phyloP scores from a whole-genome alignment of 352 stramenopile genomes.

The Globisporangium spinosum region DNA sequence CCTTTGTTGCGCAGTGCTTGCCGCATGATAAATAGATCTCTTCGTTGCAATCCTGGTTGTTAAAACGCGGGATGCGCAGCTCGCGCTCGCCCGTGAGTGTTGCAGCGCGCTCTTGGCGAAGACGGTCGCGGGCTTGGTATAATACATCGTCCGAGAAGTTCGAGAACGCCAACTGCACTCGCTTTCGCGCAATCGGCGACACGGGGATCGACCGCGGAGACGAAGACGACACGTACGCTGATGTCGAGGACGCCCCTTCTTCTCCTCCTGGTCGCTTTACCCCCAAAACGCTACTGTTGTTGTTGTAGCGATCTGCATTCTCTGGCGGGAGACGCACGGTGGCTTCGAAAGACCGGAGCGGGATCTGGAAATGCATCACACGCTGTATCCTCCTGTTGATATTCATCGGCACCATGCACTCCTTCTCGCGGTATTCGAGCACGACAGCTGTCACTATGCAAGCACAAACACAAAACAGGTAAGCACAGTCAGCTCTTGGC shows the following conservation, averaged over 20 bases:
- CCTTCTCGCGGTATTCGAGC: slow-evolving; percentile 85
- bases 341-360: slow-evolving; percentile 78
- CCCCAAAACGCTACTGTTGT: background rate
- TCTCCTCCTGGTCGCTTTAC: background rate
- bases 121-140: slow-evolving; percentile 73
- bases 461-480: background rate
- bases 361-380: slow-evolving; percentile 88
- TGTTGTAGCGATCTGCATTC: slow-evolving; percentile 28
- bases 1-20: slow-evolving; percentile 79
- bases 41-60: slow-evolving; percentile 73
- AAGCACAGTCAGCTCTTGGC: slow-evolving; percentile 7
- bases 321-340: slow-evolving; percentile 68
- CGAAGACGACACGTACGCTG: slow-evolving; percentile 31
- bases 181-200: slow-evolving; percentile 63
- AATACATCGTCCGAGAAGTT: slow-evolving; percentile 85
- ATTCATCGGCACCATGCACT: slow-evolving; percentile 72
- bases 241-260: slow-evolving; percentile 5
- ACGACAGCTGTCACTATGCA: slow-evolving; percentile 74
- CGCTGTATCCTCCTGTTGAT: slow-evolving; percentile 86
- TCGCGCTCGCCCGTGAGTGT: slow-evolving; percentile 58
- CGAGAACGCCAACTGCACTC: slow-evolving; percentile 73
- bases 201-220: slow-evolving; percentile 83
- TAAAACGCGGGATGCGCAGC: slow-evolving; percentile 70
- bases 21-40: slow-evolving; percentile 86
- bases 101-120: slow-evolving; percentile 69